Conservation (phyloP, 2,329 filamentous ascomycete genomes). For the Pseudodiploospora longispora region DNA sequence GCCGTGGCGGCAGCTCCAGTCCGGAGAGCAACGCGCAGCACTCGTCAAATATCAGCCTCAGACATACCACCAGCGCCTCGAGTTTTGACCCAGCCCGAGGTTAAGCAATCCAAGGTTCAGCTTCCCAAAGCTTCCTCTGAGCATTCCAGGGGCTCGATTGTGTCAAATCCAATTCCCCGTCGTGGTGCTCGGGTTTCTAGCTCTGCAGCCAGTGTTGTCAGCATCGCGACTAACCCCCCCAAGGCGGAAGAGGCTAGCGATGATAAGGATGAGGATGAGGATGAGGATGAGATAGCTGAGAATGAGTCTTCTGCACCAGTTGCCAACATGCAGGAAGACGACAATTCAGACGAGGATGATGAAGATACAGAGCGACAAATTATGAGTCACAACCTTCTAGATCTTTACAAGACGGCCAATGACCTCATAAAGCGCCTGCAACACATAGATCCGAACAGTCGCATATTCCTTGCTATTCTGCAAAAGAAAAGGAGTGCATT, state of each 20-base stretch:
- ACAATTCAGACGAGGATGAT: conserved; percentile 1
- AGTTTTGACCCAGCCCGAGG: background rate
- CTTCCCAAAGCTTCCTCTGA: background rate
- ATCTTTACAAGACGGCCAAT: conserved; percentile 18
- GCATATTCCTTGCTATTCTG: conserved; percentile 15
- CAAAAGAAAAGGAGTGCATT: conserved; percentile 20
- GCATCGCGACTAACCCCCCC: conserved; percentile 11
- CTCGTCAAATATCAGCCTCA: conserved; percentile 5
- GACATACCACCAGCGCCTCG: background rate
- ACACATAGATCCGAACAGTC: conserved; percentile 10
- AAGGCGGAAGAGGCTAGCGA: conserved; percentile 15
- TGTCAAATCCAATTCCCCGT: conserved; percentile 11
- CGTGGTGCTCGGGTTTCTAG: conserved; percentile 15
- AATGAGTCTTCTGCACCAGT: background rate
- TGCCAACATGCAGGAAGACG: background rate
- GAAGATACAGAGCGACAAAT: conserved; percentile 14
- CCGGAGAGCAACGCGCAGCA: conserved; percentile 12
- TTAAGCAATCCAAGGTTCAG: background rate
- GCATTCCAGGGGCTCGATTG: conserved; percentile 7
- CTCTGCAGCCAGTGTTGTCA: conserved; percentile 7
- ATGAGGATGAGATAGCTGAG: conserved; percentile 5
- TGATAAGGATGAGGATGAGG: conserved; percentile 6
- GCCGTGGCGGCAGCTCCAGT: background rate
- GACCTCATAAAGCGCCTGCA: conserved; percentile 19
- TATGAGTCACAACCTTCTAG: conserved; percentile 17